Conservation (phyloP, 805 yeast species). For the Teunomyces tritomae region DNA sequence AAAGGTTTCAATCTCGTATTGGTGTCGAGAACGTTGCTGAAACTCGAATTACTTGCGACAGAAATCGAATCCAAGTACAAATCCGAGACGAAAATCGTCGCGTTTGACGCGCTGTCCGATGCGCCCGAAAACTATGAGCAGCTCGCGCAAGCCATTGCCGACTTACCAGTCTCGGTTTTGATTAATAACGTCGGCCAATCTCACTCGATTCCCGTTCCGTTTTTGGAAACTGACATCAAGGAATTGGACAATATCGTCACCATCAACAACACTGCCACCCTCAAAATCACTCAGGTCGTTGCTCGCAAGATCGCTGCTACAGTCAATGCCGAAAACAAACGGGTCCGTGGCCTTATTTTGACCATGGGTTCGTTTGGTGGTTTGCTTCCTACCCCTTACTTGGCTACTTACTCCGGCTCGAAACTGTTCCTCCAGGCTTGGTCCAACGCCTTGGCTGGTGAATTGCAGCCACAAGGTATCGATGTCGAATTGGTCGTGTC, state of each 20-base stretch:
- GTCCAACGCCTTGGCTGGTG: constrained; percentile 88
- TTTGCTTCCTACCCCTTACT: constrained; percentile 82
- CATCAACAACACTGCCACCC: constrained; percentile 80
- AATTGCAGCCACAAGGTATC: constrained; percentile 61
- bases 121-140: constrained; percentile 51
- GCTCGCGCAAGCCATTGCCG: constrained; percentile 46
- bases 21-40: constrained; percentile 79
- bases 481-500: constrained; percentile 87
- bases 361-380: constrained; percentile 99
- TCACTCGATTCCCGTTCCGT: constrained; percentile 93
- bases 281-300: constrained; percentile 77
- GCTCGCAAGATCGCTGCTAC: constrained; percentile 66
- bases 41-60: constrained; percentile 61
- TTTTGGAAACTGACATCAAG: constrained; percentile 68
- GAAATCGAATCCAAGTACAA: constrained; percentile 59
- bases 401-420: constrained; percentile 94
- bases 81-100: constrained; percentile 63
- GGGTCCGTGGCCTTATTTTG: constrained; percentile 69
- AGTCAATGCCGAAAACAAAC: constrained; percentile 38
- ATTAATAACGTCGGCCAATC: constrained; percentile 94
- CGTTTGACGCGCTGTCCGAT: constrained; percentile 77
- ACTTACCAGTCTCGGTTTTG: constrained; percentile 66
- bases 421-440: constrained; percentile 93
- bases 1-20: constrained; percentile 81
- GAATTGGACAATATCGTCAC: constrained; percentile 82